Conservation (phyloP, 306 rosid genomes). For the cucumber (Cucumis sativus) region Cucumber_9930_V3 NC_026658.2:25655001-25655500, state of each 20-base stretch:
- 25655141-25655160: neutral
- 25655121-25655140: neutral
- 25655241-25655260: slow-evolving; percentile 66
- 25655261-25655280: slow-evolving; percentile 81
- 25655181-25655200: neutral
- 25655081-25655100: neutral
- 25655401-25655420: slow-evolving; percentile 69
- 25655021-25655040: neutral
- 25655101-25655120: neutral
- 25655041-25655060: neutral
- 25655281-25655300: slow-evolving; percentile 67
- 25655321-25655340: slow-evolving; percentile 87
- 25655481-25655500: slow-evolving; percentile 65
- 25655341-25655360: slow-evolving; percentile 88
- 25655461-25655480: slow-evolving; percentile 49
- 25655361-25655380: slow-evolving; percentile 54
- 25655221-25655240: slow-evolving; percentile 87
- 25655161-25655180: neutral
- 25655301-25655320: slow-evolving; percentile 50
- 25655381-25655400: slow-evolving; percentile 65
- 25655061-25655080: neutral
- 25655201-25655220: slow-evolving; percentile 11
- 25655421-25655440: slow-evolving; percentile 68
- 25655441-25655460: slow-evolving; percentile 76
- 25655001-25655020: neutral